Evolutionary conservation across 768 basidiomycete species (phyloP), one percentile per base, ranked within the genome.

Genomic region (Hygrocybe punicea): DNA sequence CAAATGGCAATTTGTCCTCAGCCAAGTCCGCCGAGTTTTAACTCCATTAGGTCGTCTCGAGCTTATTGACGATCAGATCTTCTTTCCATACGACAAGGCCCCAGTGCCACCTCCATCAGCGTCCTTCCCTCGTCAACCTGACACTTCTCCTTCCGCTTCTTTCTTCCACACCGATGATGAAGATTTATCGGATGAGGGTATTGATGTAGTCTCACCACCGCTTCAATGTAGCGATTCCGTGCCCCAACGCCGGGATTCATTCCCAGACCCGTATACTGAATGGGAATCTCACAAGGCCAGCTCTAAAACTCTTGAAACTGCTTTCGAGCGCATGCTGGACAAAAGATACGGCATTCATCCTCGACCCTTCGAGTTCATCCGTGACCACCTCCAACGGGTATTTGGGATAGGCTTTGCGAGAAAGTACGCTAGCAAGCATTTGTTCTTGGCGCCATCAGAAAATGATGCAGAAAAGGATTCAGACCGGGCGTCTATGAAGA

Each of bases 61-160:
- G 67, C 63, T 91, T 48, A 82, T 92, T 51, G 87, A 90, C 68
- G 89, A 92, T 67, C 72, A 86, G 62, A 71, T 87, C 34, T 67
- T 80, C 60, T 89, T 89, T 62, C 84, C 88, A 1, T 83, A 81
- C 57, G 73, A 78, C 29, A 67, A 70, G 53, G 51, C 66, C 11
- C 62, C 62, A 25, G 11, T 48, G 36, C 59, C 58, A 57, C 65
- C 55, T 39, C 62, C 56, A 34, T 67, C 71, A 0, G 69, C 69
- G 63, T 63, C 66, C 60, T 59, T 60, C 64, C 69, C 58, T 60
- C 63, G 59, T 59, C 62, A 35, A 57, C 29, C 45, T 34, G 6
- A 29, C n/a, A 13, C 35, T 23, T 19, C 35, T 25, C 17, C 33
- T 7, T 33, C 34, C 6, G 34, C 19, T 19, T 51, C 51, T 39